Evolutionary conservation across 2,329 filamentous ascomycete genomes (phyloP), one percentile per base, ranked within the genome.

Genomic region (Ophiostoma quercus): DNA sequence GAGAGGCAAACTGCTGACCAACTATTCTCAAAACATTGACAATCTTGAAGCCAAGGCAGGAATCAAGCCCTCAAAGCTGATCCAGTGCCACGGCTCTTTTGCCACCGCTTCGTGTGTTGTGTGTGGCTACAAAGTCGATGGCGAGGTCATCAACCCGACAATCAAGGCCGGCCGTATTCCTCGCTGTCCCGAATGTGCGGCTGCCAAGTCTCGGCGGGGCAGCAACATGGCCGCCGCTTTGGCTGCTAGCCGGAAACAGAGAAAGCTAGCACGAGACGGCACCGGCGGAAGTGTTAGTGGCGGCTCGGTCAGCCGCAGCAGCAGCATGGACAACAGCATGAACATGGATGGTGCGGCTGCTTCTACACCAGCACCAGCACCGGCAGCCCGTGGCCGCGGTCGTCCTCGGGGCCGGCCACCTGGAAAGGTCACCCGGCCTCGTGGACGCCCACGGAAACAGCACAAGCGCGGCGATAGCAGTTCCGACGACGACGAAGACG

Each of bases 11-110:
- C 86, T 99, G 7, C 86, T 97, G 71, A 98, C 94, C 60, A 97
- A 98, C 80, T 99, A 97, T 82, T 96, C 95, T 0, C 95, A 99
- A 78, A 99, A 99, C 79, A 98, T 99, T 76, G 95, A 99, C 82
- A 97, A 97, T 75, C 88, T 97, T 68, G 94, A 99, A 79, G 86
- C 89, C 72, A 89, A 91, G 76, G 94, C 94, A 0, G 95, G 95
- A 29, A 92, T 99, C 71, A 80, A 83, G 29, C 85, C 87, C 1
- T 89, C 92, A 43, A 96, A 95, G 77, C 85, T 98, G 22, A 90
- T 99, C 37, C 94, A 99, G 79, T 98, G 95, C 78, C 95, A 99
- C 77, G 95, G 95, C 72, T 97, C 92, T 7, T 98, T 97, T 81
- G 94, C 94, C 62, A 96, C 91, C 0, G 95, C 95, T 29, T 92